Conservation (phyloP, 2,329 filamentous ascomycete genomes). For the Fusarium setosum region DNA sequence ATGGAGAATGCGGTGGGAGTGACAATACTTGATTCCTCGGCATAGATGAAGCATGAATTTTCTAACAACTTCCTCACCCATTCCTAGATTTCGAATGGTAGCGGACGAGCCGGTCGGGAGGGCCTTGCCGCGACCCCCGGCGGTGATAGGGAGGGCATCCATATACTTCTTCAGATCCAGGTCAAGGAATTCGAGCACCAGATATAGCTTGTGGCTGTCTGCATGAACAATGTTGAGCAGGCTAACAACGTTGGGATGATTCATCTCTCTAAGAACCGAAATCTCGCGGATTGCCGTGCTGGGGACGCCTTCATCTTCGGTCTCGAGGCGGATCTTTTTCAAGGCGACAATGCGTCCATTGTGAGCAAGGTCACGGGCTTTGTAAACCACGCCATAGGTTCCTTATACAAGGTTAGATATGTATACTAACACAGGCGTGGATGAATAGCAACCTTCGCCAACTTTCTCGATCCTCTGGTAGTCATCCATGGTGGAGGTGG, state of each 20-base stretch:
- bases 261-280: constrained; percentile 93
- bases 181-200: constrained; percentile 93
- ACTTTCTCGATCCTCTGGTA: constrained; percentile 98
- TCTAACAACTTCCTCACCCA: constrained; percentile 85
- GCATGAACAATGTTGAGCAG: constrained; percentile 94
- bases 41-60: constrained; percentile 93
- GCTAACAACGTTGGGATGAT: constrained; percentile 88
- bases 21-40: constrained; percentile 87
- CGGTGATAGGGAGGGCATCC: constrained; percentile 86
- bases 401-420: constrained; percentile 62
- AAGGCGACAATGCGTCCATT: constrained; percentile 88
- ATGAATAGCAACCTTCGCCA: constrained; percentile 77
- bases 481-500: constrained; percentile 77
- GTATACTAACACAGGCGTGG: background rate
- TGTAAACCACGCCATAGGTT: constrained; percentile 96
- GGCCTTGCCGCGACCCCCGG: constrained; percentile 87
- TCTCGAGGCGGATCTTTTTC: constrained; percentile 96
- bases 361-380: constrained; percentile 86
- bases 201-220: constrained; percentile 94
- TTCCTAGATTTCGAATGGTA: constrained; percentile 67
- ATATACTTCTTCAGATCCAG: constrained; percentile 96
- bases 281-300: constrained; percentile 95
- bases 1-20: constrained; percentile 87
- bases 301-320: constrained; percentile 93
- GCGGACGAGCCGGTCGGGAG: constrained; percentile 79